These are phyloP conservation scores for Copromyces sp. DNA, from an alignment of 495 filamentous ascomycete genomes.

Conservation along the genomic window DNA sequence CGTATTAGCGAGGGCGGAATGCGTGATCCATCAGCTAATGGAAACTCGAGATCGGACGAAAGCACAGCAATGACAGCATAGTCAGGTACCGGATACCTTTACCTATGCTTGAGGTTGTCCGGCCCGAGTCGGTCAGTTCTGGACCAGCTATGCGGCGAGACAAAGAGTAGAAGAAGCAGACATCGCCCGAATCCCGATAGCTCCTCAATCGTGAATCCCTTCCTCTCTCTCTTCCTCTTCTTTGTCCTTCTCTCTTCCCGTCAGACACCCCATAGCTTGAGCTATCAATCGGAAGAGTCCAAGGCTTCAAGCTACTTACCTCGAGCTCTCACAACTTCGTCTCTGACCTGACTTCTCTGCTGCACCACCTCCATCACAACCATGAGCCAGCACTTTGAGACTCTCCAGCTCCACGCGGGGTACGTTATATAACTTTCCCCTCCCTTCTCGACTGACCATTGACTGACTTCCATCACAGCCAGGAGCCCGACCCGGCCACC, in stretches of 20 bases:
- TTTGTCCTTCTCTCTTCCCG: slow-evolving; percentile 3
- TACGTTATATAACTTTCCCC: slow-evolving; percentile 28
- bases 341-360: slow-evolving; percentile 1
- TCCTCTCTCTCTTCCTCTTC: not conserved
- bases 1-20: not conserved
- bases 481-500: slow-evolving; percentile 74
- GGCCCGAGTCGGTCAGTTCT: not conserved
- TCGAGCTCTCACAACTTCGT: slow-evolving; percentile 1
- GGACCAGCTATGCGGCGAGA: not conserved
- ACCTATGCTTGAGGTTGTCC: not conserved
- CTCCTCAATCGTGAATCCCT: not conserved
- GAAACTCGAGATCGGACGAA: not conserved
- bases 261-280: not conserved
- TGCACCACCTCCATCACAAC: not conserved
- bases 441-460: not conserved
- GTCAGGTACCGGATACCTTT: not conserved
- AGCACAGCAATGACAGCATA: not conserved
- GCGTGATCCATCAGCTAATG: not conserved
- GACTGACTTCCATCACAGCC: slow-evolving; percentile 36
- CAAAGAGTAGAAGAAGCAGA: slow-evolving; percentile 1
- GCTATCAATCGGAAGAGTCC: not conserved
- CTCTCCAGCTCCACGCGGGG: slow-evolving; percentile 95
- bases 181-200: not conserved
- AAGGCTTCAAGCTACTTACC: not conserved
- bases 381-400: slow-evolving; percentile 64